phyloP scores from a whole-genome alignment of 495 filamentous ascomycete species.

The Tetracladium marchalianum region DNA sequence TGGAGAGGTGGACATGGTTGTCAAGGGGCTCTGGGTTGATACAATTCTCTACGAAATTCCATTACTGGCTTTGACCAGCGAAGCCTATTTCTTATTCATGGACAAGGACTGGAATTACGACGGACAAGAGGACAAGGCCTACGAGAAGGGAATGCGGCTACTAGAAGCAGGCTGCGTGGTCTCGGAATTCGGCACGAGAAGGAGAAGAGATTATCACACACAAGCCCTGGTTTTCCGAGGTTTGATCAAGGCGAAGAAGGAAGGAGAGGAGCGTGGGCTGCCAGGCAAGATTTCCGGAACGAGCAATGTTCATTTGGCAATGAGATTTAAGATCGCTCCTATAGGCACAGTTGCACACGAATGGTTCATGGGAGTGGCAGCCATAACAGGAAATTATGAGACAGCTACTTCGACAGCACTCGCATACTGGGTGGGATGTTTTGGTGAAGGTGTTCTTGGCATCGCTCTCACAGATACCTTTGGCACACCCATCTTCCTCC shows the following conservation, averaged over 20 bases:
- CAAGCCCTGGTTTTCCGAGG: conserved; percentile 87
- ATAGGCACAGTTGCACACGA: conserved; percentile 96
- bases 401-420: conserved; percentile 75
- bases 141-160: conserved; percentile 63
- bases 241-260: conserved; percentile 59
- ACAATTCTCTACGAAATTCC: conserved; percentile 98
- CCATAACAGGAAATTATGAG: conserved; percentile 77
- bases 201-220: conserved; percentile 85
- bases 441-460: conserved; percentile 80
- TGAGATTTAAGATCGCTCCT: conserved; percentile 72
- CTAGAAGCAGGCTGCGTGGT: conserved; percentile 76
- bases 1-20: conserved; percentile 63
- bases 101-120: conserved; percentile 82
- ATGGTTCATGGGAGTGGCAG: conserved; percentile 98
- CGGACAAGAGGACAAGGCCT: conserved; percentile 75
- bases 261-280: conserved; percentile 49
- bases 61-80: conserved; percentile 78
- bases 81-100: conserved; percentile 95
- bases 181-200: conserved; percentile 87
- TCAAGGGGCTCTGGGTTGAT: conserved; percentile 81
- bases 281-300: conserved; percentile 73
- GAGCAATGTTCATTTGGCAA: conserved; percentile 95
- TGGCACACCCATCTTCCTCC: conserved; percentile 82
- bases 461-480: conserved; percentile 98
- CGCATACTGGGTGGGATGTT: conserved; percentile 81